Conservation (phyloP, 345 rosid species). For the Dipteronia sinensis region DNA sequence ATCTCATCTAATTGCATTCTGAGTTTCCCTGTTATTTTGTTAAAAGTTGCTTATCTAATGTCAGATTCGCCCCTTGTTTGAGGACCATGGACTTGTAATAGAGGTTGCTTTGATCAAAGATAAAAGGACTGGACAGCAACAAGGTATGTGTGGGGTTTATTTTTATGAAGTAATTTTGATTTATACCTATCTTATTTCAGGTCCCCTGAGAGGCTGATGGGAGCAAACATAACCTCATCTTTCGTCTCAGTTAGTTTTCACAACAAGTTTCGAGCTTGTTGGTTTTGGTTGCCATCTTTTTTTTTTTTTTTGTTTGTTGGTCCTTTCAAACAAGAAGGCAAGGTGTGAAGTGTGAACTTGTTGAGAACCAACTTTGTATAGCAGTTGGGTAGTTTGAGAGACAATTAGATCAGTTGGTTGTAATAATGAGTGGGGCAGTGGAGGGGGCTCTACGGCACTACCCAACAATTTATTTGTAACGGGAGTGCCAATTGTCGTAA, state of each 20-base stretch:
- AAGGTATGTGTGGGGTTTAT: conserved; percentile 64
- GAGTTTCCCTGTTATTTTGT: not conserved
- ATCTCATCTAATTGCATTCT: not conserved
- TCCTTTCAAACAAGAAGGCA: conserved; percentile 62
- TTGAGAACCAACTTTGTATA: conserved; percentile 46
- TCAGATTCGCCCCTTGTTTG: conserved; percentile 87
- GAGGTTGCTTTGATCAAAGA: conserved; percentile 98
- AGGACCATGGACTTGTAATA: conserved; percentile 80
- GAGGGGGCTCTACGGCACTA: conserved; percentile 34
- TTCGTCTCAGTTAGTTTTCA: conserved; percentile 69
- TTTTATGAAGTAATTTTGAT: conserved; percentile 43
- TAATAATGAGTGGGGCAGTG: conserved; percentile 55
- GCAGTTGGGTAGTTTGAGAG: conserved; percentile 44
- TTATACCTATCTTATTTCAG: conserved; percentile 65
- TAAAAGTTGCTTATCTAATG: conserved; percentile 25
- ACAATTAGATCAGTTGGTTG: conserved; percentile 49
- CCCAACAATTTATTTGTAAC: conserved; percentile 37
- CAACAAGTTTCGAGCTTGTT: conserved; percentile 69
- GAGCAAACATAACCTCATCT: conserved; percentile 84
- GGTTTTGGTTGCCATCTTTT: conserved; percentile 54
- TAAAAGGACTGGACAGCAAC: conserved; percentile 95
- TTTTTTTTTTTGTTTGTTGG: conserved; percentile 40
- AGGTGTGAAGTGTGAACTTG: conserved; percentile 49
- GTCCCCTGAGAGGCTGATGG: conserved; percentile 91
- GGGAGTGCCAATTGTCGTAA: conserved; percentile 44